Percentiles rank a stretch among this genome's conserved stretches.
Evolutionary conservation across 139 green algal species (phyloP).

Genomic region (Mychonastes homosphaera): DNA sequence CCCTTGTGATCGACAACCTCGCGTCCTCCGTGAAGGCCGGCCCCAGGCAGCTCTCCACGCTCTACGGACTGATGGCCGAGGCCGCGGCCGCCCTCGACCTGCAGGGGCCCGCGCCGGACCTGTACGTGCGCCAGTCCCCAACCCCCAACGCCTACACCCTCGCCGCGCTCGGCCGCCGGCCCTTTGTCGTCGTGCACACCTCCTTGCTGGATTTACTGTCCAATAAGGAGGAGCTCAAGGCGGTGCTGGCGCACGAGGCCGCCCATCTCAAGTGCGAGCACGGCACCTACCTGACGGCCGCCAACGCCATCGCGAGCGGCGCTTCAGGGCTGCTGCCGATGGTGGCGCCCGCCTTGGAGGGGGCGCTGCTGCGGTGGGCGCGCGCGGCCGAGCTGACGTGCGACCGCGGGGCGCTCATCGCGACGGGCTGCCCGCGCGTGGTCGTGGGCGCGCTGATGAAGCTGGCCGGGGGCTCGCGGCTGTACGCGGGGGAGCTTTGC

Average conservation of each 20-base stretch:
- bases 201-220: constrained; percentile 86
- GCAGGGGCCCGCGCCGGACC: constrained; percentile 71
- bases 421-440: constrained; percentile 50
- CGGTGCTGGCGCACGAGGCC: constrained; percentile 58
- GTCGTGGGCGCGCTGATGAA: constrained; percentile 77
- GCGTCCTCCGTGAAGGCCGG: constrained; percentile 66
- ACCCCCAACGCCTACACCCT: constrained; percentile 94
- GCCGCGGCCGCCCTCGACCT: constrained; percentile 47
- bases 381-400: constrained; percentile 90
- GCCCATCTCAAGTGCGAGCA: constrained; percentile 88
- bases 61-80: constrained; percentile 65
- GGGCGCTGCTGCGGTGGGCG: constrained; percentile 73
- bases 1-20: constrained; percentile 92
- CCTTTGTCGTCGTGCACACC: constrained; percentile 94
- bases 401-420: constrained; percentile 85
- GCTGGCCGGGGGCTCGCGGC: constrained; percentile 74
- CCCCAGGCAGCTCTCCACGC: constrained; percentile 67
- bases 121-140: constrained; percentile 69
- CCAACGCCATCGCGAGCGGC: constrained; percentile 77
- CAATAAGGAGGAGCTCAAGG: constrained; percentile 73
- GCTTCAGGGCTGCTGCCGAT: constrained; percentile 58
- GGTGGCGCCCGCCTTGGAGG: constrained; percentile 45
- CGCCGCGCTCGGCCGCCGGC: constrained; percentile 74
- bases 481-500: constrained; percentile 75
- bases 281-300: constrained; percentile 87